phyloP scores from a whole-genome alignment of 768 basidiomycete species.

The Naganishia kalamii region DNA sequence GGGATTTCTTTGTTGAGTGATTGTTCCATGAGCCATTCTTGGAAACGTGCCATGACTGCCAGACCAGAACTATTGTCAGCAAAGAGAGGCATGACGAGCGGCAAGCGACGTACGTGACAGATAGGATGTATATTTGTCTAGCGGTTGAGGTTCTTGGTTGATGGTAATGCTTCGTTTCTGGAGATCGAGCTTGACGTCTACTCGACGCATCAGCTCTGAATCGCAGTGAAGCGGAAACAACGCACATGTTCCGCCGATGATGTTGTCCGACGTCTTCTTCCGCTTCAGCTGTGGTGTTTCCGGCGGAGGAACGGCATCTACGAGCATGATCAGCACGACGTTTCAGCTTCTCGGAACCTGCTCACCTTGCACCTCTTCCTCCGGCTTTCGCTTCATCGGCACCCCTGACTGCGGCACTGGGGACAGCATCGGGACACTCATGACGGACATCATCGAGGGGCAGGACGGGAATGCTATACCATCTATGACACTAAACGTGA shows the following conservation, averaged over 20 bases:
- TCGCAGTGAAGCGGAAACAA: neutral
- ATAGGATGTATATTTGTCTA: conserved; percentile 9
- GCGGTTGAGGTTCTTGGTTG: conserved; percentile 9
- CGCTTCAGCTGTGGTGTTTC: neutral
- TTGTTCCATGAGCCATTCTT: conserved; percentile 9
- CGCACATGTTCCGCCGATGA: conserved; percentile 6
- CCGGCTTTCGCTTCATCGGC: too few species aligned
- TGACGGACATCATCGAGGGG: too few species aligned
- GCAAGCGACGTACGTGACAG: neutral
- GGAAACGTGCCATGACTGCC: neutral
- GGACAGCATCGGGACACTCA: too few species aligned
- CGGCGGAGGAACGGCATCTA: neutral
- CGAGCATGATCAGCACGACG: neutral
- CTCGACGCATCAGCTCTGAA: neutral
- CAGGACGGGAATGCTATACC: too few species aligned
- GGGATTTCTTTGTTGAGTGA: neutral
- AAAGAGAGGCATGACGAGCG: neutral
- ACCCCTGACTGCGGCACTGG: too few species aligned
- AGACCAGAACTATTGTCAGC: neutral
- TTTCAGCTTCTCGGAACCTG: too few species aligned
- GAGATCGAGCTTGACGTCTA: conserved; percentile 3
- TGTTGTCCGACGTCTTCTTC: neutral
- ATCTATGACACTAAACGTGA: too few species aligned
- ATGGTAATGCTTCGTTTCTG: neutral
- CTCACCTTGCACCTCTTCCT: too few species aligned